Percentiles rank a stretch among this genome's conserved stretches.
phyloP scores from a whole-genome alignment of 2,329 filamentous ascomycete genomes.

The Arthrobotrys sinensis region DNA sequence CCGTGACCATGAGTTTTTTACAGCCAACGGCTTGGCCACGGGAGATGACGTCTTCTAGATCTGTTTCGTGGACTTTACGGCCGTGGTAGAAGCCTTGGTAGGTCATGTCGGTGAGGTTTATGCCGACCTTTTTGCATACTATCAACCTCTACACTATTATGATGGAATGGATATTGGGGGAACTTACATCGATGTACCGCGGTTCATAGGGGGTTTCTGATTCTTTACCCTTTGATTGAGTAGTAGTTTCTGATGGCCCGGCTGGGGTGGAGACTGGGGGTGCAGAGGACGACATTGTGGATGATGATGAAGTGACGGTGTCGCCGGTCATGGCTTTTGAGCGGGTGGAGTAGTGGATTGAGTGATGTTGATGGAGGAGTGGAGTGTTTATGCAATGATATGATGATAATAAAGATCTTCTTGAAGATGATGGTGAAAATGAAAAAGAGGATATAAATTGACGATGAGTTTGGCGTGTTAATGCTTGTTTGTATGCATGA shows the following conservation, averaged over 20 bases:
- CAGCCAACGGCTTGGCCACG: constrained; percentile 85
- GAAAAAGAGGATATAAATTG: constrained; percentile 1
- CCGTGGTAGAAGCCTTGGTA: constrained; percentile 89
- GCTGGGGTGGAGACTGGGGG: constrained; percentile 28
- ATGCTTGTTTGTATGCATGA: background rate
- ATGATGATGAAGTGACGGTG: background rate
- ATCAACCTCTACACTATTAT: background rate
- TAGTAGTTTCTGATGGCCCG: background rate
- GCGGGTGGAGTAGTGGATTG: background rate
- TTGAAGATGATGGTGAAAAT: constrained; percentile 6
- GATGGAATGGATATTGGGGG: too few relatives aligned
- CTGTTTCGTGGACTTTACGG: constrained; percentile 78
- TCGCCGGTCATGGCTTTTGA: constrained; percentile 6
- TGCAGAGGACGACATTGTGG: constrained; percentile 43
- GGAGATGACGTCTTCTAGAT: constrained; percentile 82
- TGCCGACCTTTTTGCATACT: constrained; percentile 75
- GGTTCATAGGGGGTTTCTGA: constrained; percentile 45
- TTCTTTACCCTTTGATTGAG: background rate
- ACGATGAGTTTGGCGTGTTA: background rate
- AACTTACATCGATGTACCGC: constrained; percentile 55
- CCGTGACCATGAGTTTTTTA: constrained; percentile 91
- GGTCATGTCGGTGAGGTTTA: constrained; percentile 94
- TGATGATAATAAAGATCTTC: background rate
- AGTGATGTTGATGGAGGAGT: background rate
- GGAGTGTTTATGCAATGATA: background rate